phyloP scores from a whole-genome alignment of 2,329 filamentous ascomycete genomes.

The Herpomyces periplanetae region DNA sequence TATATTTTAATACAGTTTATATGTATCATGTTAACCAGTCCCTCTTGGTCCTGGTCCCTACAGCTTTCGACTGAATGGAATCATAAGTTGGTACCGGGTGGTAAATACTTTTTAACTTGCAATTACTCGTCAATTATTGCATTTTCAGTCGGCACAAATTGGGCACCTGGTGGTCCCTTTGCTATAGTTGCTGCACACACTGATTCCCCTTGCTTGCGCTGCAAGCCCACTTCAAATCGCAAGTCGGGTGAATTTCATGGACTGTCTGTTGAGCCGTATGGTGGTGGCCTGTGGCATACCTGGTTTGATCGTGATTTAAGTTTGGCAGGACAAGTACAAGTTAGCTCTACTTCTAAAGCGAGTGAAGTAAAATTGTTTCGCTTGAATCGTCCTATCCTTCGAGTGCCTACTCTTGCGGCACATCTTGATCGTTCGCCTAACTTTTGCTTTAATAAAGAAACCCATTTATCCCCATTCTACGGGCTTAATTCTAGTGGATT shows the following conservation, averaged over 20 bases:
- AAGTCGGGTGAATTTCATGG: slow-evolving; percentile 53
- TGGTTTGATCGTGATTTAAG: slow-evolving; percentile 89
- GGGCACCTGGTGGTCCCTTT: slow-evolving; percentile 63
- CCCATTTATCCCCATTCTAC: slow-evolving; percentile 66
- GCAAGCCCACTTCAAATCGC: slow-evolving; percentile 85
- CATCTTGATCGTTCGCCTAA: slow-evolving; percentile 53
- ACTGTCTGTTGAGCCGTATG: slow-evolving; percentile 82
- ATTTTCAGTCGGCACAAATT: slow-evolving; percentile 60
- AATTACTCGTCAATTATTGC: slow-evolving; percentile 72
- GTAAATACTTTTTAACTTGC: slow-evolving; percentile 81
- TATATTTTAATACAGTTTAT: slow-evolving; percentile 1
- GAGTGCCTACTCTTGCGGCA: slow-evolving; percentile 72
- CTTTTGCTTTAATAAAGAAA: slow-evolving; percentile 89
- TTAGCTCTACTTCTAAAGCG: too few relatives aligned
- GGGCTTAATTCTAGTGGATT: slow-evolving; percentile 49
- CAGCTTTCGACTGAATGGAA: too few relatives aligned
- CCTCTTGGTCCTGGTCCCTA: slow-evolving; percentile 31
- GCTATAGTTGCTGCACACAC: slow-evolving; percentile 84
- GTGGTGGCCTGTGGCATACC: slow-evolving; percentile 83
- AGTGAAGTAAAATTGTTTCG: too few relatives aligned
- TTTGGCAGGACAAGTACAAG: slow-evolving; percentile 55
- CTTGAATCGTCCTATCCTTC: too few relatives aligned
- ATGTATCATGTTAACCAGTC: background rate
- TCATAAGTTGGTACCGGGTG: too few relatives aligned
- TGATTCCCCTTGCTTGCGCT: slow-evolving; percentile 55